Base-by-base conservation (phyloP, 768 basidiomycete species). In the Lactarius hatsudake region DNA sequence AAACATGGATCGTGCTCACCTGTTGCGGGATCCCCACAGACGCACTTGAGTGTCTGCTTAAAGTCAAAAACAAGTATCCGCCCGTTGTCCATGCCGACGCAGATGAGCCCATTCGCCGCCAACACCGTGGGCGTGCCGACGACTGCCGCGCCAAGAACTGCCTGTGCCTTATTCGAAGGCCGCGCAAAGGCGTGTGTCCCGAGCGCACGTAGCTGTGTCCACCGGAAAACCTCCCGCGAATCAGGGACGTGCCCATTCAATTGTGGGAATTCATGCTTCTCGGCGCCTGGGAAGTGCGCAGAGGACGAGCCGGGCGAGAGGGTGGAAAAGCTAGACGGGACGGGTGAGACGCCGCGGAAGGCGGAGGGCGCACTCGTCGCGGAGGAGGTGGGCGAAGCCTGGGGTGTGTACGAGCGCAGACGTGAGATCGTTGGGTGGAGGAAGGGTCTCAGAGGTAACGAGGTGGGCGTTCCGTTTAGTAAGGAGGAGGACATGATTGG, bases 61-160 rank as follows among this genome's bases (percentile, higher is more conserved):
- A 97, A 98, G 76, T 94, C 93, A 75, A 93, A 96, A 2, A 98
- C 89, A 58, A 87, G 82, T 53, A 91, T 81, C 72, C 83, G 86
- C 15, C 96, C 97, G 36, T 80, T 80, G 56, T 88, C 87, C 8
- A 91, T 95, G 18, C 97, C 97, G 8, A 98, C 79, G 71, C 94
- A 97, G 40, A 99, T 86, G 64, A 96, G 78, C 0, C 95, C 96
- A 72, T 92, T 93, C 15, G 91, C 90, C 12, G 90, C 86, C 64
- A 98, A 75, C 10, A 90, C 91, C 0, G 89, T 94, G 6, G 96
- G 95, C 0, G 78, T 78, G 1, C 92, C 93, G 17, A 82, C 72
- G 20, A 81, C 74, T 3, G 84, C 78, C 1, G 86, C 78, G 0
- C 88, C 90, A 30, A 91, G 80, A 1, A 92, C 73, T 45, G 84